Percentiles rank a stretch among this genome's conserved stretches.
phyloP scores from a whole-genome alignment of 192 early-diverging fungal species.

The Allomyces macrogynus region DNA sequence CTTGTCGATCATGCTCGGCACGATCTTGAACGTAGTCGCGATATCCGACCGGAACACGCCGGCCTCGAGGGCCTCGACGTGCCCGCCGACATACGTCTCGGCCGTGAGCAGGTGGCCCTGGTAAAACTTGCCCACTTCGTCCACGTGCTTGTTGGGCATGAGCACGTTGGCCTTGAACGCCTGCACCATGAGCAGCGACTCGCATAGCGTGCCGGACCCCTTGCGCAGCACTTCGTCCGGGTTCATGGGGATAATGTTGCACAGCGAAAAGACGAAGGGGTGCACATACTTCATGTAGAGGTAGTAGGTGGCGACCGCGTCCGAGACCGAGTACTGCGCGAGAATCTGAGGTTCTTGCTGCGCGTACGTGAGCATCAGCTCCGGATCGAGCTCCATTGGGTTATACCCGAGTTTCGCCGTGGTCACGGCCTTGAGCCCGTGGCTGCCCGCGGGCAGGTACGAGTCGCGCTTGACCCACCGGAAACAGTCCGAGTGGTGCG shows the following conservation, averaged over 20 bases:
- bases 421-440: conserved; percentile 91
- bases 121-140: conserved; percentile 53
- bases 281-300: conserved; percentile 99
- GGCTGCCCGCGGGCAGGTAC: conserved; percentile 90
- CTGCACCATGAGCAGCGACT: conserved; percentile 89
- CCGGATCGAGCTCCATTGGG: conserved; percentile 94
- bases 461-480: conserved; percentile 98
- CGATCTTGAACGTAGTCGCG: conserved; percentile 60
- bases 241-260: conserved; percentile 94
- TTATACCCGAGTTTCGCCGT: conserved; percentile 92
- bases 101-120: conserved; percentile 78
- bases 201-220: conserved; percentile 91
- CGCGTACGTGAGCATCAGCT: conserved; percentile 78
- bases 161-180: conserved; percentile 71
- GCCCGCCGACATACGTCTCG: conserved; percentile 96
- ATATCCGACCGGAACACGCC: conserved; percentile 93
- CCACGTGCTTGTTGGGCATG: conserved; percentile 91
- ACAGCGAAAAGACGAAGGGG: conserved; percentile 97
- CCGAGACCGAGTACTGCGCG: conserved; percentile 96
- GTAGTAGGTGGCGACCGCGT: conserved; percentile 98
- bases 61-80: conserved; percentile 97
- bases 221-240: conserved; percentile 92
- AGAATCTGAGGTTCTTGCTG: conserved; percentile 74
- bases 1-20: conserved; percentile 51
- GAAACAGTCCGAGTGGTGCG: conserved; percentile 88